Conservation (phyloP, 805 yeast species). For the Teunomyces panamensis region DNA sequence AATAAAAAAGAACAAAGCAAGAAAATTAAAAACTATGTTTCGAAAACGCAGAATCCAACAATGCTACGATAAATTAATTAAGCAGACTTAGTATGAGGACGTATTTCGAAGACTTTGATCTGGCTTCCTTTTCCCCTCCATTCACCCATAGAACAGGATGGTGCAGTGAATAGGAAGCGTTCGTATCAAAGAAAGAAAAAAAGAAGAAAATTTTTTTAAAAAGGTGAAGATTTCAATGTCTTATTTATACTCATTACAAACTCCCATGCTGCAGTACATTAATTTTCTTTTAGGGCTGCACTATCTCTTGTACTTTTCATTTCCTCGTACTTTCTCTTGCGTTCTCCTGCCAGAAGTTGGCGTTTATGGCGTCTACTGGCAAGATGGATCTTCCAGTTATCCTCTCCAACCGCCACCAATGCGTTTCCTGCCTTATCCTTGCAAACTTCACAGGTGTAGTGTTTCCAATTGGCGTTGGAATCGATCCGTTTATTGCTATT, state of each 20-base stretch:
- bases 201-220: conserved; percentile 6
- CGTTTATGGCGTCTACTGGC: conserved; percentile 65
- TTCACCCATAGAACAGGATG: conserved; percentile 29
- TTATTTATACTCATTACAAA: not conserved
- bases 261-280: not conserved
- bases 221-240: not conserved
- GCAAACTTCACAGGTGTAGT: conserved; percentile 67
- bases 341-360: conserved; percentile 44
- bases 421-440: conserved; percentile 50
- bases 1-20: not conserved
- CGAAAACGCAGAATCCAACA: conserved; percentile 42
- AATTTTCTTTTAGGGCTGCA: not conserved
- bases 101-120: conserved; percentile 23
- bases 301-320: conserved; percentile 14
- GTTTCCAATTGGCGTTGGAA: conserved; percentile 55
- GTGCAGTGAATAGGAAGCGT: conserved; percentile 42
- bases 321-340: conserved; percentile 54
- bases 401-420: conserved; percentile 68
- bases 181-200: conserved; percentile 32
- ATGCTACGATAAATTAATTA: conserved; percentile 11
- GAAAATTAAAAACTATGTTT: conserved; percentile 15
- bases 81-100: conserved; percentile 36
- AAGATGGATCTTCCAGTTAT: conserved; percentile 66
- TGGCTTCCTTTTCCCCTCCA: conserved; percentile 42
- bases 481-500: conserved; percentile 40